Evolutionary conservation across 306 rosid species (phyloP).

Genomic region (Fagus crenata): DNA sequence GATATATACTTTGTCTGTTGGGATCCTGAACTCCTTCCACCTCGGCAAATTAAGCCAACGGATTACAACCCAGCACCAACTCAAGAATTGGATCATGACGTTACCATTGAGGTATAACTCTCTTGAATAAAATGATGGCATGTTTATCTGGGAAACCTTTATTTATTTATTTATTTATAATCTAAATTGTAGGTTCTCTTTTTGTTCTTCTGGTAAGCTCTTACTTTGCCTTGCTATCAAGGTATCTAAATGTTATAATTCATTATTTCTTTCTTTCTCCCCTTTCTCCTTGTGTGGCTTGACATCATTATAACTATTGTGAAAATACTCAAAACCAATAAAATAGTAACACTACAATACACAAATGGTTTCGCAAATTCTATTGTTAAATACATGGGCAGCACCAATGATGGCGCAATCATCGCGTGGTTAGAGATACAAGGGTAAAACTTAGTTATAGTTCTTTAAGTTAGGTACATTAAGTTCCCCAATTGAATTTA

Average conservation of each 20-base stretch:
- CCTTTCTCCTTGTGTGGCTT: background rate
- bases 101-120: constrained; percentile 62
- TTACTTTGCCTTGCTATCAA: background rate
- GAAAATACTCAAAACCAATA: no score
- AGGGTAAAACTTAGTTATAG: no score
- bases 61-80: constrained; percentile 57
- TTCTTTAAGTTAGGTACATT: no score
- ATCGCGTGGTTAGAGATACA: no score
- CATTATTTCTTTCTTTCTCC: background rate
- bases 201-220: no score
- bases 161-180: background rate
- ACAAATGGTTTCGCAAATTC: no score
- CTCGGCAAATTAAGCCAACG: constrained; percentile 43
- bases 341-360: no score
- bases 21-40: constrained; percentile 69
- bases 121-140: background rate
- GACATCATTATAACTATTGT: background rate
- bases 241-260: constrained; percentile 2
- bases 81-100: constrained; percentile 46
- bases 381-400: no score
- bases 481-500: no score
- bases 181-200: background rate
- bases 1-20: constrained; percentile 75
- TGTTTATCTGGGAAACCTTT: background rate
- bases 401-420: no score